Evolutionary conservation across 176 grass and related monocot species (phyloP).

Genomic region (Cenchrus fungigraminus): DNA sequence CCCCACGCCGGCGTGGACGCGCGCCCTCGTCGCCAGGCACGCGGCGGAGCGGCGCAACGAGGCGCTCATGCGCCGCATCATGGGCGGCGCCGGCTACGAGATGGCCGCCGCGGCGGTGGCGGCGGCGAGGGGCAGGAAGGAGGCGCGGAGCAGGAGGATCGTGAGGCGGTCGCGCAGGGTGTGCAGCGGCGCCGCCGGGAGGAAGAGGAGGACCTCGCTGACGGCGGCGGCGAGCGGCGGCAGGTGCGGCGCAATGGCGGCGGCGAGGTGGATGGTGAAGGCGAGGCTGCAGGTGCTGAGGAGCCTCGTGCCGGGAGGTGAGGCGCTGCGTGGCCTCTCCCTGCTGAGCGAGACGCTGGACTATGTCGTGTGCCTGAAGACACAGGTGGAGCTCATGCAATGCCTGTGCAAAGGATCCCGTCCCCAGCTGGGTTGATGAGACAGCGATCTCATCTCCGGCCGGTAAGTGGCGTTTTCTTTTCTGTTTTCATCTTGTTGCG

Average conservation of each 20-base stretch:
- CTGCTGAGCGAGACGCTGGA: slow-evolving; percentile 53
- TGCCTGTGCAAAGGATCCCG: slow-evolving; percentile 49
- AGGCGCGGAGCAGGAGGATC: slow-evolving; percentile 33
- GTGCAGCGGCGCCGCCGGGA: slow-evolving; percentile 32
- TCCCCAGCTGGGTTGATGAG: slow-evolving; percentile 8
- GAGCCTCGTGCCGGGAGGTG: slow-evolving; percentile 47
- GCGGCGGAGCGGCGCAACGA: slow-evolving; percentile 43
- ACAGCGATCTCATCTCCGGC: background rate
- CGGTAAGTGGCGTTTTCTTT: background rate
- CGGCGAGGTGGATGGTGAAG: slow-evolving; percentile 44
- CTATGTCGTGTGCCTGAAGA: slow-evolving; percentile 49
- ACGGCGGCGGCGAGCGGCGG: background rate
- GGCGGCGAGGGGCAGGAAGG: background rate
- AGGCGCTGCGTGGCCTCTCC: slow-evolving; percentile 41
- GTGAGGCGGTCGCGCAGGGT: slow-evolving; percentile 42
- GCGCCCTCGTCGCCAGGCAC: slow-evolving; percentile 45
- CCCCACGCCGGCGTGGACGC: slow-evolving; percentile 15
- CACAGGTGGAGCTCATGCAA: slow-evolving; percentile 57
- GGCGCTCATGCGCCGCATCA: slow-evolving; percentile 43
- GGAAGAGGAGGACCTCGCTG: slow-evolving; percentile 24
- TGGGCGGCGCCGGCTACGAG: slow-evolving; percentile 39
- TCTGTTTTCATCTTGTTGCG: background rate
- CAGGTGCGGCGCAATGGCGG: slow-evolving; percentile 15
- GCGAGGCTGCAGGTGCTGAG: slow-evolving; percentile 47
- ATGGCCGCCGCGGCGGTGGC: background rate